These are phyloP conservation scores for Colletotrichum costaricense DNA, from an alignment of 2,329 filamentous ascomycete genomes.

Conservation along the genomic window DNA sequence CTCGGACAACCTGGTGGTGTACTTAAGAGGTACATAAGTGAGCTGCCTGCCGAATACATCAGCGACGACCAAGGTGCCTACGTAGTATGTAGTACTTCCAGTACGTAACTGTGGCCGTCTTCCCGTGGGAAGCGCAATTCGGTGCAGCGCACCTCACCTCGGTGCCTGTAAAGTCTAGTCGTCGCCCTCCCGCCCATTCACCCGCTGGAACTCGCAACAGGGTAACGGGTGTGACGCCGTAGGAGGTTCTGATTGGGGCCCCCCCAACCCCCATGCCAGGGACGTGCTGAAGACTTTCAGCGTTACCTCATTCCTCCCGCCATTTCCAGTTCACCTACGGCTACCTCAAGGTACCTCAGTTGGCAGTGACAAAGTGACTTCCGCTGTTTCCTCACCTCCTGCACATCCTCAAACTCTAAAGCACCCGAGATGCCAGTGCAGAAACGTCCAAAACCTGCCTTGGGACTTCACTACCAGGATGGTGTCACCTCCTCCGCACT, in stretches of 20 bases:
- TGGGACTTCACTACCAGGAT: not conserved
- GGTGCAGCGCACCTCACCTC: not conserved
- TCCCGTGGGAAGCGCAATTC: not conserved
- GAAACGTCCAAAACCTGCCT: not conserved
- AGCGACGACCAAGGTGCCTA: not conserved
- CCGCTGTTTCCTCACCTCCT: conserved; percentile 2
- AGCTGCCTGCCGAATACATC: not conserved
- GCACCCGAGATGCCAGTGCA: conserved; percentile 25
- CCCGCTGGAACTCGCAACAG: conserved; percentile 23
- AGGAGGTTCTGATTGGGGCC: conserved; percentile 21
- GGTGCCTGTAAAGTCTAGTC: conserved; percentile 2
- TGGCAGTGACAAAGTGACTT: conserved; percentile 6
- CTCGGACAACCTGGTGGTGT: not conserved
- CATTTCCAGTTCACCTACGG: not conserved
- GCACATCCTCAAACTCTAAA: conserved; percentile 30
- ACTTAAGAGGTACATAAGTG: conserved; percentile 17
- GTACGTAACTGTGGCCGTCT: too few relatives aligned
- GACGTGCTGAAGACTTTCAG: conserved; percentile 25
- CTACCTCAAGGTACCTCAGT: not conserved
- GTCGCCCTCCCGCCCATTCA: conserved; percentile 19
- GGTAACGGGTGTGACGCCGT: conserved; percentile 19
- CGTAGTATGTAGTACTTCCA: not conserved
- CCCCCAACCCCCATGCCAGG: not conserved
- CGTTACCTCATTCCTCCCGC: not conserved
- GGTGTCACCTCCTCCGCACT: not conserved